Percentiles rank a stretch among this genome's conserved stretches.
Evolutionary conservation across 495 filamentous ascomycete species (phyloP).

Genomic region (Aspergillus incahuasiensis): DNA sequence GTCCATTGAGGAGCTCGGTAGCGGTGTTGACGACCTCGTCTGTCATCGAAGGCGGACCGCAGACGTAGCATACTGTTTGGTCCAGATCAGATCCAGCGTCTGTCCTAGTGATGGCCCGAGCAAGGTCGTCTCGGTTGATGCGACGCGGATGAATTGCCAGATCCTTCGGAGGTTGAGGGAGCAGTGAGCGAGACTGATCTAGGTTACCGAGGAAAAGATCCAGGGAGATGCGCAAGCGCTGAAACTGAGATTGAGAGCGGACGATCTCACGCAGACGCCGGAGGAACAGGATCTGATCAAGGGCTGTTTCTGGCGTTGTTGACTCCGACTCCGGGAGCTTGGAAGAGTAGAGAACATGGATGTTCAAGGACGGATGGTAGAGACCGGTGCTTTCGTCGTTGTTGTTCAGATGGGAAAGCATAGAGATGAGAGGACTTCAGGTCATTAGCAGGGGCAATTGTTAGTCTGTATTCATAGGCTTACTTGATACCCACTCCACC

Average conservation of each 20-base stretch:
- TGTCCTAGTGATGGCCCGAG: constrained; percentile 37
- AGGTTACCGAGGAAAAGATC: constrained; percentile 39
- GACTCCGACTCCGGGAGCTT: constrained; percentile 26
- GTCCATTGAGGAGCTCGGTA: constrained; percentile 38
- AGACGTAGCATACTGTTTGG: constrained; percentile 66
- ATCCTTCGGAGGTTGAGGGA: constrained; percentile 16
- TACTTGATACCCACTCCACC: constrained; percentile 82
- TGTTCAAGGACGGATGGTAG: constrained; percentile 18
- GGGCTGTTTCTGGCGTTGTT: constrained; percentile 35
- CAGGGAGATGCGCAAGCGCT: constrained; percentile 28
- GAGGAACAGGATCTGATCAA: constrained; percentile 59
- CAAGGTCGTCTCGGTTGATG: constrained; percentile 49
- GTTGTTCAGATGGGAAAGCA: constrained; percentile 43
- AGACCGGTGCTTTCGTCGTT: constrained; percentile 16
- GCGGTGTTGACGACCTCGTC: constrained; percentile 66
- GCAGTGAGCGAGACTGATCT: constrained; percentile 4
- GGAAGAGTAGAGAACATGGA: constrained; percentile 44
- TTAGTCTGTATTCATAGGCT: constrained; percentile 1
- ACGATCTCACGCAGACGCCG: constrained; percentile 47
- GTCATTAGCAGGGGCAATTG: neutral
- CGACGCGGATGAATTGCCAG: constrained; percentile 42
- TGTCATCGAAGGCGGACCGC: constrained; percentile 75
- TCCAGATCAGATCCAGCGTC: constrained; percentile 33
- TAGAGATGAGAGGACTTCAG: constrained; percentile 55
- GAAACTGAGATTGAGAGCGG: constrained; percentile 24